These are phyloP conservation scores for Populus alba DNA, from an alignment of 345 rosid genomes.

Conservation along the genomic window DNA sequence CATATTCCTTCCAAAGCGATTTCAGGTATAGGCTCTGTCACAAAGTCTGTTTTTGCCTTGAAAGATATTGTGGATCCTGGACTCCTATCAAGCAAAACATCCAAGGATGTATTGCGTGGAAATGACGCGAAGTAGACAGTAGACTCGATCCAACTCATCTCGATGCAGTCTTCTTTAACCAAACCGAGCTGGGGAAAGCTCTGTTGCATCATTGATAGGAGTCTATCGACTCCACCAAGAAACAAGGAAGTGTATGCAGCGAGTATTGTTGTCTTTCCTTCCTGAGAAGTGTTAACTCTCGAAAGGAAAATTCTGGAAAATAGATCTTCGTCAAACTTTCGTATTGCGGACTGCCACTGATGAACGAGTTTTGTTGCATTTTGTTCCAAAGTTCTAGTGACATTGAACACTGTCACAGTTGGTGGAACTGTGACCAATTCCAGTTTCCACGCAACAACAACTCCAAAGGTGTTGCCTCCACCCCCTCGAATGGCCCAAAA, in stretches of 20 bases:
- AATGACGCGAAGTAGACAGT: neutral
- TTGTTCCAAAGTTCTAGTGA: slow-evolving; percentile 7
- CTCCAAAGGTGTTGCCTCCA: slow-evolving; percentile 23
- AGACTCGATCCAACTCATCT: slow-evolving; percentile 3
- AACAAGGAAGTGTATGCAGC: slow-evolving; percentile 4
- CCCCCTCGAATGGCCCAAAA: slow-evolving; percentile 27
- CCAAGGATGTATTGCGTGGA: neutral
- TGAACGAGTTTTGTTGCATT: slow-evolving; percentile 12
- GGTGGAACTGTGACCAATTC: slow-evolving; percentile 11
- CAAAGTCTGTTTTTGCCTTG: slow-evolving; percentile 20
- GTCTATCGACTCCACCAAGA: neutral
- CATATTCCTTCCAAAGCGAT: neutral
- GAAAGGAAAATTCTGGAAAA: neutral
- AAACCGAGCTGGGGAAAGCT: slow-evolving; percentile 11
- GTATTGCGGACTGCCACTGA: slow-evolving; percentile 15
- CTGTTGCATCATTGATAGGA: slow-evolving; percentile 4
- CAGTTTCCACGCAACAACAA: slow-evolving; percentile 7
- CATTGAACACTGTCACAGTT: slow-evolving; percentile 6
- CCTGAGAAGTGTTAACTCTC: neutral
- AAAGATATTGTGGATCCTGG: neutral
- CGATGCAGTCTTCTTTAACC: slow-evolving; percentile 6
- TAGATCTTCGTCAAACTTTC: neutral
- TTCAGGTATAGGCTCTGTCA: slow-evolving; percentile 10
- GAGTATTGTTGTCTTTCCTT: neutral
- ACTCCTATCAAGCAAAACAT: neutral